Evolutionary conservation across 202 grass and related monocot genomes (phyloP).

Genomic region (Alloteropsis angusta): DNA sequence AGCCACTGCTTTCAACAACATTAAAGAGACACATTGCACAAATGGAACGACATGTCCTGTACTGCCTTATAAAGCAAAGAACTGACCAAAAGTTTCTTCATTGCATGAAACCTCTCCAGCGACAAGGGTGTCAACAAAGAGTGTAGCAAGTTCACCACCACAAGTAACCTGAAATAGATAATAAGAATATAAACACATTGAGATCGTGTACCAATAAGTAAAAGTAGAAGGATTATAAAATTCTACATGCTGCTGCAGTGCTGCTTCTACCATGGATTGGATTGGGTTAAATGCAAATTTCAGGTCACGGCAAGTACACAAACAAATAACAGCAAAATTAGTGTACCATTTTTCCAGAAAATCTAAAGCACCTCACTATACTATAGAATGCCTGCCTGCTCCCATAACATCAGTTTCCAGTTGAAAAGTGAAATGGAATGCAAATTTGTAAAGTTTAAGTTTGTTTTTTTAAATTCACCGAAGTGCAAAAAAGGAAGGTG

Average conservation of each 20-base stretch:
- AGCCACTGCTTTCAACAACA: neutral
- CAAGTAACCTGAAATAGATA: slow-evolving; percentile 68
- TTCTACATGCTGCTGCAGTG: neutral
- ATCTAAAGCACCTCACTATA: neutral
- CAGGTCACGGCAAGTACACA: neutral
- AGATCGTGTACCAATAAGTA: slow-evolving; percentile 15
- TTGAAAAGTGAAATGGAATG: neutral
- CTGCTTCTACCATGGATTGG: neutral
- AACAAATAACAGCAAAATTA: neutral
- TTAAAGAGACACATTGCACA: slow-evolving; percentile 2
- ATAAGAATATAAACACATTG: slow-evolving; percentile 1
- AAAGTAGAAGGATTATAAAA: neutral
- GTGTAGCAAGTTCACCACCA: slow-evolving; percentile 63
- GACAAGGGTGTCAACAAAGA: slow-evolving; percentile 69
- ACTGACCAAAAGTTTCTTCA: slow-evolving; percentile 70
- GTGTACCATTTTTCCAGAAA: neutral
- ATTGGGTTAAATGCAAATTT: neutral
- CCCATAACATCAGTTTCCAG: neutral
- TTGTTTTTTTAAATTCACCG: neutral
- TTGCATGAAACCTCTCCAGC: slow-evolving; percentile 52
- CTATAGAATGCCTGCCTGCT: neutral
- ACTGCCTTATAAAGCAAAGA: slow-evolving; percentile 15
- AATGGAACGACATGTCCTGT: neutral
- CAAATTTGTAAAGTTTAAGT: neutral
- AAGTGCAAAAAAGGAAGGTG: neutral